A percentile compares a stretch with the other conserved stretches of the same genome.
These are phyloP conservation scores for Leishmania mexicana DNA, from an alignment of 208 protist genomes.

Conservation along the genomic window DNA sequence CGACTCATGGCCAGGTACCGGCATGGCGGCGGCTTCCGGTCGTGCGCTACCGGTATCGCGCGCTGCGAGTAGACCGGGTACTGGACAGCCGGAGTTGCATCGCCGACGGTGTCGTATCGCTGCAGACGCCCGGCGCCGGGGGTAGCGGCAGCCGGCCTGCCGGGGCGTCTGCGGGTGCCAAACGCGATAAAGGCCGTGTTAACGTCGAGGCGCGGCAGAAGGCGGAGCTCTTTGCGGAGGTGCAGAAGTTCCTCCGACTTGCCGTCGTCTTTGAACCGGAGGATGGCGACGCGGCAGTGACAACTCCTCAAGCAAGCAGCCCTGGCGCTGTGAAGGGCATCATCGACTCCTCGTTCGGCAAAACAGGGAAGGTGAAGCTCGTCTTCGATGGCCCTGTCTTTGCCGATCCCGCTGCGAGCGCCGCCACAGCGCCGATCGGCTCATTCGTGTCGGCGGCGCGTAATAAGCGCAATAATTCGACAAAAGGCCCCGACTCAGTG, in stretches of 20 bases:
- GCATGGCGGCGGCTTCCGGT: conserved; percentile 61
- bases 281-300: conserved; percentile 5
- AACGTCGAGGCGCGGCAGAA: conserved; percentile 23
- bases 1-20: not conserved
- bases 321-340: conserved; percentile 31
- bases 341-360: conserved; percentile 82
- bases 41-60: conserved; percentile 48
- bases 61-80: conserved; percentile 67
- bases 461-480: conserved; percentile 20
- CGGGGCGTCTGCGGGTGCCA: not conserved
- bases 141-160: not conserved
- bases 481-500: not conserved
- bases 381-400: conserved; percentile 63
- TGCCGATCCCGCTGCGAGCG: conserved; percentile 5
- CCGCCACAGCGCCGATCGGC: not conserved
- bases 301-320: not conserved
- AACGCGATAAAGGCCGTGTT: not conserved
- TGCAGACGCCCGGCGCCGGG: not conserved
- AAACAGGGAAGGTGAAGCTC: conserved; percentile 81
- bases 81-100: conserved; percentile 73
- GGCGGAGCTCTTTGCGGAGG: conserved; percentile 58
- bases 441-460: not conserved
- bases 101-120: conserved; percentile 59
- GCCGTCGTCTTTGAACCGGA: conserved; percentile 43
- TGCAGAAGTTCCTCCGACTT: conserved; percentile 75